Conservation (phyloP, 2,329 filamentous ascomycete species). For the Aspergillus fijiensis region DNA sequence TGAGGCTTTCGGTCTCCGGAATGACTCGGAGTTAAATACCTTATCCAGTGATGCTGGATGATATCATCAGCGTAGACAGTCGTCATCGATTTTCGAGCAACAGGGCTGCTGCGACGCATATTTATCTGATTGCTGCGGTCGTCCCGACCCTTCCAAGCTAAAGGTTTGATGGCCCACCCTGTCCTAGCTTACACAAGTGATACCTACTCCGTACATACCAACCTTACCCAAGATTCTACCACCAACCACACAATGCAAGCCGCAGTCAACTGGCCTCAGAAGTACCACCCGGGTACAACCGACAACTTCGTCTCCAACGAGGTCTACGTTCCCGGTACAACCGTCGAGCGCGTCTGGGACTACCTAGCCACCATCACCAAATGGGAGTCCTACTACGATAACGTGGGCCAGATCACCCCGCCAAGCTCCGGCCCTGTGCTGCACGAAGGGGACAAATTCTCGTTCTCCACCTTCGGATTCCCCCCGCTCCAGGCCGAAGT, state of each 20-base stretch:
- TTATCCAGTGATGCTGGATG: neutral
- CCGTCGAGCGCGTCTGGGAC: constrained; percentile 1
- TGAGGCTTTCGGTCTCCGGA: too few relatives aligned
- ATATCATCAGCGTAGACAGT: neutral
- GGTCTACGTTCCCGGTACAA: constrained; percentile 1
- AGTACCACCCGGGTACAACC: constrained; percentile 9
- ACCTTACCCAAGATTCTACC: neutral
- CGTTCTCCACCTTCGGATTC: constrained; percentile 9
- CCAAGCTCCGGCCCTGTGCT: neutral
- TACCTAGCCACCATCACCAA: neutral
- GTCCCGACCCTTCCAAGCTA: too few relatives aligned
- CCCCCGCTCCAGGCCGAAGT: constrained; percentile 3
- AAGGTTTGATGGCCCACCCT: too few relatives aligned
- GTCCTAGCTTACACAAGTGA: too few relatives aligned
- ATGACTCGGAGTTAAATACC: neutral
- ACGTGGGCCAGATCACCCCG: constrained; percentile 7
- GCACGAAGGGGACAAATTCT: constrained; percentile 4
- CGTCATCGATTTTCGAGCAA: neutral
- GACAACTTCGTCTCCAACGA: constrained; percentile 13
- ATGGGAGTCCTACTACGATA: constrained; percentile 9
- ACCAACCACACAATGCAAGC: neutral
- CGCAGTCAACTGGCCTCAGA: constrained; percentile 5
- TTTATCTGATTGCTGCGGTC: neutral
- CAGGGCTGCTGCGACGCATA: neutral
- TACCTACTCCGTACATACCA: neutral